Evolutionary conservation across 1,139 yeast species (phyloP).

Genomic region (Sugiyamaella grinbergsii): DNA sequence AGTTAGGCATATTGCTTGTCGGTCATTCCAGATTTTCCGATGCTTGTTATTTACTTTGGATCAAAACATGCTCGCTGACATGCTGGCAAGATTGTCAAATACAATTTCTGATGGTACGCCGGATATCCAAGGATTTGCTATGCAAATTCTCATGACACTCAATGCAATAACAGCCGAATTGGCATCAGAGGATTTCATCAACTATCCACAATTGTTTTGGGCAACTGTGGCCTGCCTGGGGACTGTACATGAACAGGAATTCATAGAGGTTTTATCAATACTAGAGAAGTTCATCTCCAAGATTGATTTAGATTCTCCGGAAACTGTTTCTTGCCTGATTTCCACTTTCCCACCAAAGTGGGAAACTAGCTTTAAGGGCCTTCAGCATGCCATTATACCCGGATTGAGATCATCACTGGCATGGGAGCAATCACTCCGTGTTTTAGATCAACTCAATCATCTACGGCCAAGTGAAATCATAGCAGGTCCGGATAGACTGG

Average conservation of each 20-base stretch:
- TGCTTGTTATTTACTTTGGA: conserved; percentile 78
- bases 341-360: conserved; percentile 92
- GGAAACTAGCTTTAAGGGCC: conserved; percentile 92
- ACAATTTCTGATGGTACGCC: conserved; percentile 86
- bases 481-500: conserved; percentile 68
- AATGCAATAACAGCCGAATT: conserved; percentile 89
- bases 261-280: conserved; percentile 80
- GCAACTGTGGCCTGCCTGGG: conserved; percentile 89
- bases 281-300: conserved; percentile 81
- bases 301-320: conserved; percentile 82
- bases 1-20: conserved; percentile 93
- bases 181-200: conserved; percentile 73
- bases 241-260: conserved; percentile 91
- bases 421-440: conserved; percentile 73
- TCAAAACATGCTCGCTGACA: conserved; percentile 86
- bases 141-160: conserved; percentile 95
- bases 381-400: conserved; percentile 73
- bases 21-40: conserved; percentile 91
- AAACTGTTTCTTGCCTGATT: conserved; percentile 78
- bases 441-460: conserved; percentile 70
- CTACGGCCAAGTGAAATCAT: conserved; percentile 75
- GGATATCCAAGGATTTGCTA: conserved; percentile 94
- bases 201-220: conserved; percentile 95
- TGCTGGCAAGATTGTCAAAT: conserved; percentile 89
- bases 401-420: conserved; percentile 84